Conservation (phyloP, 2,329 filamentous ascomycete species). For the Aspergillus sp. region DNA sequence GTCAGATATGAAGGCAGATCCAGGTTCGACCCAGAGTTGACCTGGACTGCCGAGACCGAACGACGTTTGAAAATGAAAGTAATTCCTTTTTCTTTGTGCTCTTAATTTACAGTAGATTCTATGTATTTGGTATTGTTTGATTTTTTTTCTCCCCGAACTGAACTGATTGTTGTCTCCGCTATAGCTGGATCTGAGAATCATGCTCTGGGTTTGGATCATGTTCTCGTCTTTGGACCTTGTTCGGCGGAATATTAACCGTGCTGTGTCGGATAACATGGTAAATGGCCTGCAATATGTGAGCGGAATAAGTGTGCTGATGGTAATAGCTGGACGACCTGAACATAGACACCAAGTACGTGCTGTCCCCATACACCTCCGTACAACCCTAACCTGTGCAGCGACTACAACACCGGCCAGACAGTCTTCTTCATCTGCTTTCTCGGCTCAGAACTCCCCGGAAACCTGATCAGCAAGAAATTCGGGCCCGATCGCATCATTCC, state of each 20-base stretch:
- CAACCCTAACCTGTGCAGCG: conserved; percentile 17
- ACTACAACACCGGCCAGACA: conserved; percentile 13
- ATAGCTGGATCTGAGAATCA: conserved; percentile 21
- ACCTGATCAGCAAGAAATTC: conserved; percentile 10
- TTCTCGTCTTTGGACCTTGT: conserved; percentile 61
- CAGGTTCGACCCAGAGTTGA: conserved; percentile 9
- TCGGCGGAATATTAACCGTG: conserved; percentile 57
- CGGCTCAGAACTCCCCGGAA: conserved; percentile 6
- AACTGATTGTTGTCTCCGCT: not conserved
- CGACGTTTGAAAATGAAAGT: conserved; percentile 12
- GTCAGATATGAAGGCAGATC: conserved; percentile 10
- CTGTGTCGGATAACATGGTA: conserved; percentile 53
- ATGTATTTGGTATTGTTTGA: not conserved
- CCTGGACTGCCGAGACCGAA: conserved; percentile 11
- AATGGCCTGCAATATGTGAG: not conserved
- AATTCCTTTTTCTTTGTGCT: conserved; percentile 7
- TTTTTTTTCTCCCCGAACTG: not conserved
- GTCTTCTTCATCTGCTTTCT: conserved; percentile 11
- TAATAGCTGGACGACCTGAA: conserved; percentile 19
- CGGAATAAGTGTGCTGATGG: not conserved
- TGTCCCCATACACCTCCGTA: too few relatives aligned
- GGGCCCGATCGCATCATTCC: conserved; percentile 10
- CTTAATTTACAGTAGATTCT: not conserved
- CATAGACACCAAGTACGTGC: conserved; percentile 1
- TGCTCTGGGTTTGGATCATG: conserved; percentile 47